phyloP scores from a whole-genome alignment of 805 yeast species.

The Saccharomycopsis fibuligera region DNA sequence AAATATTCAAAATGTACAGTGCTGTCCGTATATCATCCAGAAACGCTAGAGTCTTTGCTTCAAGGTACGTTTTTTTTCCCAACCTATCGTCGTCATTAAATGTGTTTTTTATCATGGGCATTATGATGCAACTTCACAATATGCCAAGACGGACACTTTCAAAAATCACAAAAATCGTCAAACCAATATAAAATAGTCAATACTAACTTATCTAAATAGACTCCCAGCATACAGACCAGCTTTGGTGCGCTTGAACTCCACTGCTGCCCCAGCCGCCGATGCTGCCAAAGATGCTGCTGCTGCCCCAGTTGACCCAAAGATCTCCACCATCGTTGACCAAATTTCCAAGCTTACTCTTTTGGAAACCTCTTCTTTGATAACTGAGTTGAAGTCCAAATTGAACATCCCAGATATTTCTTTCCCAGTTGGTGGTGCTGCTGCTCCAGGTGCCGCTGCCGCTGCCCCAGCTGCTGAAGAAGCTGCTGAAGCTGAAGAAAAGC shows the following conservation, averaged over 20 bases:
- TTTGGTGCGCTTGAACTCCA: slow-evolving; percentile 42
- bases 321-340: slow-evolving; percentile 79
- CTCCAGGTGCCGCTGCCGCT: slow-evolving; percentile 52
- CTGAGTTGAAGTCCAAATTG: slow-evolving; percentile 71
- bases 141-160: too few species aligned
- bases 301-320: slow-evolving; percentile 78
- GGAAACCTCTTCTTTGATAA: slow-evolving; percentile 84
- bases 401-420: slow-evolving; percentile 91
- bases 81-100: too few species aligned
- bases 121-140: too few species aligned
- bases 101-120: too few species aligned
- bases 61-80: slow-evolving; percentile 11
- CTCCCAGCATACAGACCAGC: not conserved
- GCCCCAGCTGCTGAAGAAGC: slow-evolving; percentile 67
- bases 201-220: slow-evolving; percentile 4
- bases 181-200: not conserved
- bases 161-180: not conserved
- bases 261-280: slow-evolving; percentile 36
- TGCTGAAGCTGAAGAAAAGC: slow-evolving; percentile 67
- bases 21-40: slow-evolving; percentile 15
- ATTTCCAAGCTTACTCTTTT: slow-evolving; percentile 85
- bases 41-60: slow-evolving; percentile 6
- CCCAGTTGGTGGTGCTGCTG: slow-evolving; percentile 62
- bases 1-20: slow-evolving; percentile 7
- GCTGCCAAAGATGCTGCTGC: slow-evolving; percentile 31